These are phyloP conservation scores for Elaeis guineensis DNA, from an alignment of 176 grass and related monocot genomes.

Conservation along the genomic window DNA sequence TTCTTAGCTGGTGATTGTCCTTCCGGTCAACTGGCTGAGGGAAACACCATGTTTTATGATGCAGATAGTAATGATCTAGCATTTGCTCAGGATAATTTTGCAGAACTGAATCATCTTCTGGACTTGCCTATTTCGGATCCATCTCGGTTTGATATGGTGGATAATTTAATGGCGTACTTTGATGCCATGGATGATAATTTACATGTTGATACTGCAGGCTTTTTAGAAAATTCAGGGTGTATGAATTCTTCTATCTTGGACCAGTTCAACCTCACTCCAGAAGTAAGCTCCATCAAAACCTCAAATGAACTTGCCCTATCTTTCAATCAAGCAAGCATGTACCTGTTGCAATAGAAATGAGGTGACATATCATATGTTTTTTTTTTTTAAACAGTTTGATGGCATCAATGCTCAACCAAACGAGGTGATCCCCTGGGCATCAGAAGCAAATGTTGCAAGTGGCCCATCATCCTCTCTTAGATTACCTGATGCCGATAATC, in stretches of 20 bases:
- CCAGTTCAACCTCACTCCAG: slow-evolving; percentile 26
- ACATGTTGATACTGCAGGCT: slow-evolving; percentile 34
- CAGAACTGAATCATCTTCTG: slow-evolving; percentile 34
- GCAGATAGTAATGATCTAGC: slow-evolving; percentile 31
- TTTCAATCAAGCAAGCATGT: too few relatives aligned
- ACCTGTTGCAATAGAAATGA: too few relatives aligned
- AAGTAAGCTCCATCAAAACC: slow-evolving; percentile 26
- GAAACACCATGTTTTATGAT: slow-evolving; percentile 51
- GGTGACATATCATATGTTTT: slow-evolving; percentile 3
- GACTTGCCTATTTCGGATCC: slow-evolving; percentile 29
- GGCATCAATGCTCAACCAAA: slow-evolving; percentile 37
- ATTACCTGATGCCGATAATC: slow-evolving; percentile 53
- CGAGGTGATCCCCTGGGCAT: slow-evolving; percentile 43
- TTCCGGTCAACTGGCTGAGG: slow-evolving; percentile 34
- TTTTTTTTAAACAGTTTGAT: slow-evolving; percentile 61
- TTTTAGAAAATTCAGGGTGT: slow-evolving; percentile 18
- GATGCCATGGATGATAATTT: slow-evolving; percentile 66
- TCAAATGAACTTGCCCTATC: too few relatives aligned
- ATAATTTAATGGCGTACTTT: slow-evolving; percentile 51
- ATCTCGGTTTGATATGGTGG: slow-evolving; percentile 41
- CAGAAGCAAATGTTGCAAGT: slow-evolving; percentile 54
- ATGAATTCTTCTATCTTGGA: slow-evolving; percentile 22
- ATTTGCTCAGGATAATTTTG: slow-evolving; percentile 35
- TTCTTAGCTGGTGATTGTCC: slow-evolving; percentile 17
- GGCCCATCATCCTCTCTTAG: slow-evolving; percentile 34